phyloP scores from a whole-genome alignment of 441 rosid genomes.

The Sinapis alba region DNA sequence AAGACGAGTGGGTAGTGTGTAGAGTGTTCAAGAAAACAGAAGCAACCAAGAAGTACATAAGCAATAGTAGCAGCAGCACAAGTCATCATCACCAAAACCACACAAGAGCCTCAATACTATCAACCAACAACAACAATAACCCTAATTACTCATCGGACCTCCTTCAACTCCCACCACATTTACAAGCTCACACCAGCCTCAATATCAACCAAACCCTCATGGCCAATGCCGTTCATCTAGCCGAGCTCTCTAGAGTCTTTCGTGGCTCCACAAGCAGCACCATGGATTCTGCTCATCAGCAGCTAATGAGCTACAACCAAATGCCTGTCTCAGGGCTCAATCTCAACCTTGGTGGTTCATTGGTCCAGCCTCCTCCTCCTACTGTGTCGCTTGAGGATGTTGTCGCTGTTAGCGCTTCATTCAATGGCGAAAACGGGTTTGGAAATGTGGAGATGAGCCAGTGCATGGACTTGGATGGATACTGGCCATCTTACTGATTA shows the following conservation, averaged over 20 bases:
- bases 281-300: conserved; percentile 45
- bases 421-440: conserved; percentile 47
- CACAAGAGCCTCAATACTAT: conserved; percentile 32
- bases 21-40: conserved; percentile 70
- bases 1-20: conserved; percentile 81
- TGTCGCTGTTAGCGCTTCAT: conserved; percentile 34
- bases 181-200: conserved; percentile 26
- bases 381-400: conserved; percentile 50
- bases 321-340: conserved; percentile 65
- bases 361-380: conserved; percentile 43
- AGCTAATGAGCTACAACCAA: conserved; percentile 53
- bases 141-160: conserved; percentile 37
- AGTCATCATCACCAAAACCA: conserved; percentile 45
- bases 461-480: conserved; percentile 80
- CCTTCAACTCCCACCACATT: conserved; percentile 35
- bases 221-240: conserved; percentile 51
- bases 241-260: conserved; percentile 71
- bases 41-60: conserved; percentile 61
- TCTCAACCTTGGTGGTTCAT: conserved; percentile 62
- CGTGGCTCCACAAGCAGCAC: conserved; percentile 33
- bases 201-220: conserved; percentile 33
- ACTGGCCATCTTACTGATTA: conserved; percentile 77
- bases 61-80: conserved; percentile 50
- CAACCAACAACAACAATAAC: conserved; percentile 27
- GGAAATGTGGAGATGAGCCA: conserved; percentile 66